phyloP scores from a whole-genome alignment of 202 grass and related monocot species.

The Zizania palustris region DNA sequence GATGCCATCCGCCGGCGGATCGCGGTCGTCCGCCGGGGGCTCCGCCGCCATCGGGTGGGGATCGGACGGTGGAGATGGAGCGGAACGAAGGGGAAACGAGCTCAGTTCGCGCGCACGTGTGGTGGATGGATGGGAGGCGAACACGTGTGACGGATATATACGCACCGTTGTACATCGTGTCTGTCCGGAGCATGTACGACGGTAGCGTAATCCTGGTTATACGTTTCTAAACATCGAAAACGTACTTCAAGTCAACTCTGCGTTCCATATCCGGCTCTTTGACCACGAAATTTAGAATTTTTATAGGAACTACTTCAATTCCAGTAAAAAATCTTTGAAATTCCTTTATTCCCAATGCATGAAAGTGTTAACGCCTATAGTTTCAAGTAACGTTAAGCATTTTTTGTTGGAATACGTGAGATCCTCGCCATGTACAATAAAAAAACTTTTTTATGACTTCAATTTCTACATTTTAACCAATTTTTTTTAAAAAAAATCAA shows the following conservation, averaged over 20 bases:
- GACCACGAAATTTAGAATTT: too few species aligned
- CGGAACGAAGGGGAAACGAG: neutral
- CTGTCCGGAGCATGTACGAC: neutral
- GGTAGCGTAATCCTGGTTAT: neutral
- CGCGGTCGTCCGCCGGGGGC: constrained; percentile 43
- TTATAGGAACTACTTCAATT: too few species aligned
- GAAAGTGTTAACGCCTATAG: too few species aligned
- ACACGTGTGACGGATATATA: constrained; percentile 47
- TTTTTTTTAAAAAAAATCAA: too few species aligned
- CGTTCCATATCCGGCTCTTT: too few species aligned
- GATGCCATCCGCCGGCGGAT: constrained; percentile 25
- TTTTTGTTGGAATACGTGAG: too few species aligned
- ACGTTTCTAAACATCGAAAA: neutral
- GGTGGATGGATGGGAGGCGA: constrained; percentile 35
- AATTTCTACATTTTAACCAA: too few species aligned
- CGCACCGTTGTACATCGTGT: constrained; percentile 26
- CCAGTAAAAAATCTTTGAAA: too few species aligned
- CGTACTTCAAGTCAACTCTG: neutral
- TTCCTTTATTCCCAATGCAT: too few species aligned
- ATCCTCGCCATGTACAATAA: too few species aligned
- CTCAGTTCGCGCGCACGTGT: constrained; percentile 50
- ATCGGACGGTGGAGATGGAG: constrained; percentile 56
- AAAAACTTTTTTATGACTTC: too few species aligned
- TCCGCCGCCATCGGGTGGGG: constrained; percentile 52
- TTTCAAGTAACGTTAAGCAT: too few species aligned